Conservation (phyloP, 352 stramenopile species). For the Globisporangium recalcitrans region DNA sequence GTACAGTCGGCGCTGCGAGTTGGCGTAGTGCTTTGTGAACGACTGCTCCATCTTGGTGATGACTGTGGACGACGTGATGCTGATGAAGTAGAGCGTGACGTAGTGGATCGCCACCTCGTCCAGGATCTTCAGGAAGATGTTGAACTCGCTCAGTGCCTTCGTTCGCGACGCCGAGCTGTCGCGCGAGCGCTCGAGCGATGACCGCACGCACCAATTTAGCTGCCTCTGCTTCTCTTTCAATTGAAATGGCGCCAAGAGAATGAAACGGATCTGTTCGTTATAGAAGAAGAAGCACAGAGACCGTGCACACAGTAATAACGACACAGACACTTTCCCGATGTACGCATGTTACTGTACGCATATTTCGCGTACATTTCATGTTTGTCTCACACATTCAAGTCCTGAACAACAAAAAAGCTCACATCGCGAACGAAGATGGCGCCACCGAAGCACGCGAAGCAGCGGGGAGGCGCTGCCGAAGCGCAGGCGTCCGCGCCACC, state of each 20-base stretch:
- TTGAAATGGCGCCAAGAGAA: not conserved
- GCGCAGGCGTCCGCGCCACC: not conserved
- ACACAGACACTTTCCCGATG: not conserved
- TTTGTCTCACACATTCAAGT: no score
- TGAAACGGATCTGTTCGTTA: not conserved
- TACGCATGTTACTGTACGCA: not conserved
- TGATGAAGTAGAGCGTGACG: slow-evolving; percentile 79
- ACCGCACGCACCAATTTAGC: slow-evolving; percentile 15
- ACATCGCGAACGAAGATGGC: slow-evolving; percentile 1
- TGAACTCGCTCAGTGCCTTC: slow-evolving; percentile 66
- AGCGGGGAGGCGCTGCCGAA: not conserved
- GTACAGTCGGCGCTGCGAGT: slow-evolving; percentile 59
- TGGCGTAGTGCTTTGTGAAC: slow-evolving; percentile 77
- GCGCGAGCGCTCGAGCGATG: slow-evolving; percentile 32
- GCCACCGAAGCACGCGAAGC: slow-evolving; percentile 11
- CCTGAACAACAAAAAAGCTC: slow-evolving; percentile 4
- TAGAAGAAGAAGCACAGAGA: no score
- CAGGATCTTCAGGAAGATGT: slow-evolving; percentile 75
- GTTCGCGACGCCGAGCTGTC: slow-evolving; percentile 49
- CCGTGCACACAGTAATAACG: no score
- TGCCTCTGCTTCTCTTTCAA: not conserved
- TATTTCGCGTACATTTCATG: no score
- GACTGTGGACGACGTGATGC: slow-evolving; percentile 57
- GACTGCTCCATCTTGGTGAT: slow-evolving; percentile 77
- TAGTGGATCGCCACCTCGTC: slow-evolving; percentile 79